Evolutionary conservation across 108 stramenopile species (phyloP).

Genomic region (Stephanodiscus triporus): DNA sequence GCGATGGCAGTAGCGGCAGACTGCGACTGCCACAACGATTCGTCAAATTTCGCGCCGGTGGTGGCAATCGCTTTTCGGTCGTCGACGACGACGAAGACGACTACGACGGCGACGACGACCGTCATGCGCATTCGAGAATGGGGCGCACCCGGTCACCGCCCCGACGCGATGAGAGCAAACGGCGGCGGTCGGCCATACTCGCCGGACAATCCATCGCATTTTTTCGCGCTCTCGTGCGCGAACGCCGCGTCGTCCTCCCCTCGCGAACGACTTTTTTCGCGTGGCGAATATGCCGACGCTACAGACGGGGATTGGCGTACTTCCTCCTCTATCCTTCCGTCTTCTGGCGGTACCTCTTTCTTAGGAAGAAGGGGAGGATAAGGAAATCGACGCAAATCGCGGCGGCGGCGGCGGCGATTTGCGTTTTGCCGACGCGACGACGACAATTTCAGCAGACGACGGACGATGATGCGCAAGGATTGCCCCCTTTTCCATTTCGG

Average conservation of each 20-base stretch:
- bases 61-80: too few species aligned
- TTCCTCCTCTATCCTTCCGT: constrained; percentile 49
- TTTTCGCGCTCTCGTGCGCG: constrained; percentile 55
- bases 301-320: constrained; percentile 56
- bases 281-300: constrained; percentile 55
- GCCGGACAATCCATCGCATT: constrained; percentile 64
- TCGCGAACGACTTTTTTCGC: constrained; percentile 60
- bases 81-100: too few species aligned
- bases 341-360: constrained; percentile 31
- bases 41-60: too few species aligned
- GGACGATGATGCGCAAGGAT: background rate
- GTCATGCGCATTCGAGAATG: too few species aligned
- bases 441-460: background rate
- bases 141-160: too few species aligned
- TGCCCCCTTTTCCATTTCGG: background rate
- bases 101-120: too few species aligned
- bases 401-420: background rate
- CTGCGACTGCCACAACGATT: too few species aligned
- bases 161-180: too few species aligned
- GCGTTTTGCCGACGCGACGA: background rate
- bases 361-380: constrained; percentile 1
- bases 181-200: constrained; percentile 41
- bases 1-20: too few species aligned
- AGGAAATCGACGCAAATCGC: background rate
- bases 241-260: constrained; percentile 65